Conservation (phyloP, 257 asterid genomes). For the Ehretia macrophylla region DNA sequence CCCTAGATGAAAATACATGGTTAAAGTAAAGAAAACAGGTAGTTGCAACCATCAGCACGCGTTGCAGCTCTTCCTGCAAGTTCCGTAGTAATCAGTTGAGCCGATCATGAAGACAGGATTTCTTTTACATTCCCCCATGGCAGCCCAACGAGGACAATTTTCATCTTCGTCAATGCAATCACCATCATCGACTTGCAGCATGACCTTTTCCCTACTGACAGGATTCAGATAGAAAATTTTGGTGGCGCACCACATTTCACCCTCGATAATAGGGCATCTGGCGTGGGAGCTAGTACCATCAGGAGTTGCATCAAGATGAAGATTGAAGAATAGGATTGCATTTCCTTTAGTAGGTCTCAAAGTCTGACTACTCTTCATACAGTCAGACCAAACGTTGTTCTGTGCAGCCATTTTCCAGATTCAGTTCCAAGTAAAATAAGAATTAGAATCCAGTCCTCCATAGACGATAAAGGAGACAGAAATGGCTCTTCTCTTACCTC, state of each 20-base stretch:
- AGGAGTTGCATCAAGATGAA: conserved; percentile 59
- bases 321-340: conserved; percentile 66
- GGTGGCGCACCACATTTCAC: conserved; percentile 69
- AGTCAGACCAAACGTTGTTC: conserved; percentile 51
- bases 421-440: too few species aligned
- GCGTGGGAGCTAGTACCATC: conserved; percentile 60
- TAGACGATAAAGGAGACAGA: background rate
- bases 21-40: too few species aligned
- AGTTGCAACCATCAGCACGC: conserved; percentile 33
- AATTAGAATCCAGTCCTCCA: background rate
- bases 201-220: conserved; percentile 13
- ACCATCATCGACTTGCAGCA: conserved; percentile 14
- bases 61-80: conserved; percentile 90
- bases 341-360: conserved; percentile 59
- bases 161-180: conserved; percentile 82
- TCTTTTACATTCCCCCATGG: conserved; percentile 74
- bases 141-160: conserved; percentile 77
- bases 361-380: conserved; percentile 33
- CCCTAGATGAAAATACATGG: too few species aligned
- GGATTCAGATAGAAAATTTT: conserved; percentile 47
- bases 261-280: conserved; percentile 64
- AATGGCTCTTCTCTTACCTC: conserved; percentile 37
- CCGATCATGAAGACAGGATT: conserved; percentile 83
- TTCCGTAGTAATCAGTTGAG: conserved; percentile 77
- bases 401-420: conserved; percentile 28